Conservation (phyloP, 2,329 filamentous ascomycete species). For the Plenodomus lindquistii region DNA sequence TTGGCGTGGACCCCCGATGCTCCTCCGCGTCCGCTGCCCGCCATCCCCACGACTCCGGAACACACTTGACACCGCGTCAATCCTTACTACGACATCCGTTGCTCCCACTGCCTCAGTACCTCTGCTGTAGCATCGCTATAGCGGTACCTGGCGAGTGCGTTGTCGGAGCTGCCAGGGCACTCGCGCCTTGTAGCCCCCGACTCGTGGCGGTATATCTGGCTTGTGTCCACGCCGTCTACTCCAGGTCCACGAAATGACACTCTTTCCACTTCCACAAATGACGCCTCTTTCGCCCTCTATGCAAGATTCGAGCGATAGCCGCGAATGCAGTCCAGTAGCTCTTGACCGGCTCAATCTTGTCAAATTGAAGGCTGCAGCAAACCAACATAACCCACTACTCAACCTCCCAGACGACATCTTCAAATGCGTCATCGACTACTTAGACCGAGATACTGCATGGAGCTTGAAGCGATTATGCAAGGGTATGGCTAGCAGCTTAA, state of each 20-base stretch:
- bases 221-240: conserved; percentile 7
- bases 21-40: background rate
- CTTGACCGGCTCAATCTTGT: conserved; percentile 21
- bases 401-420: conserved; percentile 43
- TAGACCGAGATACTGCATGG: conserved; percentile 38
- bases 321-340: conserved; percentile 27
- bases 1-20: conserved; percentile 9
- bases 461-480: conserved; percentile 38
- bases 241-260: conserved; percentile 15
- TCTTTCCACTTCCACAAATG: conserved; percentile 28
- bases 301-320: conserved; percentile 23
- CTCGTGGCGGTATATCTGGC: background rate
- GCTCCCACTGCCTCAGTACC: no score
- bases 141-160: background rate
- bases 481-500: conserved; percentile 35
- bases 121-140: background rate
- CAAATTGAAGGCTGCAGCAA: conserved; percentile 16
- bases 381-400: conserved; percentile 30
- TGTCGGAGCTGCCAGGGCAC: background rate
- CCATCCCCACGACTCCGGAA: background rate
- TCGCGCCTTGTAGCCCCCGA: background rate
- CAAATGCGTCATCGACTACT: conserved; percentile 41
- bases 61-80: background rate
- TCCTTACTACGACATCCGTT: background rate
- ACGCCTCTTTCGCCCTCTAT: conserved; percentile 19